Percentiles rank a stretch among this genome's conserved stretches.
These are phyloP conservation scores for Aspergillus ochraceus DNA, from an alignment of 2,329 filamentous ascomycete genomes.

Conservation along the genomic window DNA sequence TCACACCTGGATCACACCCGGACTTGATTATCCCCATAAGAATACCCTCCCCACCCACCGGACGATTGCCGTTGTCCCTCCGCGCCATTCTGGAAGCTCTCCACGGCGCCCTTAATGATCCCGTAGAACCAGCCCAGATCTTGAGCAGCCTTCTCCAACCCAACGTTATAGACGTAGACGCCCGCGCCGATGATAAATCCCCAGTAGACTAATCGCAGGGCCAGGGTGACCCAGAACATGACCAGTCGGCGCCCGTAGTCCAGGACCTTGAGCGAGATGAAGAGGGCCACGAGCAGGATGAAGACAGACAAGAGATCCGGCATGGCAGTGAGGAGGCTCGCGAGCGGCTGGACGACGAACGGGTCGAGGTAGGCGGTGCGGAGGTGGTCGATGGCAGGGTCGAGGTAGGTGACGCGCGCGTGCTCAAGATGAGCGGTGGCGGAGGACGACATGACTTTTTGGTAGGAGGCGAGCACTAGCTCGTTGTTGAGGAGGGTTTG, in stretches of 20 bases:
- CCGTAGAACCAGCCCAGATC: conserved; percentile 57
- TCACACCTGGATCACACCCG: neutral
- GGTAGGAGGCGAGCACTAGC: neutral
- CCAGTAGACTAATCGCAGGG: conserved; percentile 65
- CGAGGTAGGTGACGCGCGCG: conserved; percentile 12
- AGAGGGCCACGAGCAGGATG: conserved; percentile 59
- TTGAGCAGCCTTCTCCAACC: conserved; percentile 31
- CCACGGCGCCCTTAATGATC: conserved; percentile 63
- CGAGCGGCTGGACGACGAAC: conserved; percentile 47
- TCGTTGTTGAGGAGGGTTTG: neutral
- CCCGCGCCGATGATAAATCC: conserved; percentile 55
- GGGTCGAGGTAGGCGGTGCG: conserved; percentile 47
- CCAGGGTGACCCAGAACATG: conserved; percentile 73
- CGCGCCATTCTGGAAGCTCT: conserved; percentile 52
- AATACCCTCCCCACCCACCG: conserved; percentile 38
- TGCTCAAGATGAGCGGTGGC: conserved; percentile 14
- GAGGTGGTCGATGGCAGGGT: conserved; percentile 25
- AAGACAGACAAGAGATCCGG: conserved; percentile 39
- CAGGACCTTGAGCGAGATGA: conserved; percentile 64
- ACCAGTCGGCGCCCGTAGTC: conserved; percentile 71
- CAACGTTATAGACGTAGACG: conserved; percentile 54
- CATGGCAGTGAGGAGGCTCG: conserved; percentile 35
- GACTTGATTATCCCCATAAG: neutral
- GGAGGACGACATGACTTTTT: conserved; percentile 17
- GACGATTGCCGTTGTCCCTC: conserved; percentile 36